Conservation (phyloP, 2,329 filamentous ascomycete species). For the Arthroderma uncinatum region DNA sequence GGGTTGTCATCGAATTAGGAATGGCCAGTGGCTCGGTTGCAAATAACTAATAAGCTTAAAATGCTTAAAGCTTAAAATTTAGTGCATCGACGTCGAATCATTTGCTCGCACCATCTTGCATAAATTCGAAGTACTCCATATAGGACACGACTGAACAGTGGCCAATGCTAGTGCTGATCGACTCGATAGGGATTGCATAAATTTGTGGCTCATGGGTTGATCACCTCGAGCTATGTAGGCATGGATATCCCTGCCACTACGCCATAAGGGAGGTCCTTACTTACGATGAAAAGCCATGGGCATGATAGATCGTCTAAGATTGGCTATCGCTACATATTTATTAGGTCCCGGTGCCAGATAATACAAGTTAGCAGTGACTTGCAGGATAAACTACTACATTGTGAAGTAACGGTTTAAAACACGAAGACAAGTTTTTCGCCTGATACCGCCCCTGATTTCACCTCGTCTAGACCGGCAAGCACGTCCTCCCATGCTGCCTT, state of each 20-base stretch:
- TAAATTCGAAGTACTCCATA: too few relatives aligned
- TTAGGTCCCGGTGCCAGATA: too few relatives aligned
- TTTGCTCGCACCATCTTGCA: background rate
- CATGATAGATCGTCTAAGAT: too few relatives aligned
- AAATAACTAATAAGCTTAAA: background rate
- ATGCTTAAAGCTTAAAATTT: background rate
- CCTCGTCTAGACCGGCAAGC: background rate
- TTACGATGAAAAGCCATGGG: too few relatives aligned
- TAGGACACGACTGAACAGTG: too few relatives aligned
- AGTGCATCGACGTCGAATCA: background rate
- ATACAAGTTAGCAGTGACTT: background rate
- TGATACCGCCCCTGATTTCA: background rate
- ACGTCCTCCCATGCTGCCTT: background rate
- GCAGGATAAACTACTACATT: background rate
- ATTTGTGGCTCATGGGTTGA: too few relatives aligned
- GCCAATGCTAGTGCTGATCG: too few relatives aligned
- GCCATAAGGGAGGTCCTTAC: too few relatives aligned
- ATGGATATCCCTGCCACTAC: too few relatives aligned
- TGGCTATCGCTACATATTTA: too few relatives aligned
- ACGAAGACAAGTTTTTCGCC: conserved; percentile 3
- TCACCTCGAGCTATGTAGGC: too few relatives aligned
- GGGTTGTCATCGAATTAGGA: background rate
- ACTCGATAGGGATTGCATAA: too few relatives aligned
- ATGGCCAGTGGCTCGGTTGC: background rate
- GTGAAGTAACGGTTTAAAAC: background rate